Base-by-base conservation (phyloP, 108 stramenopile species). In the Cafeteria roenbergensis region DNA sequence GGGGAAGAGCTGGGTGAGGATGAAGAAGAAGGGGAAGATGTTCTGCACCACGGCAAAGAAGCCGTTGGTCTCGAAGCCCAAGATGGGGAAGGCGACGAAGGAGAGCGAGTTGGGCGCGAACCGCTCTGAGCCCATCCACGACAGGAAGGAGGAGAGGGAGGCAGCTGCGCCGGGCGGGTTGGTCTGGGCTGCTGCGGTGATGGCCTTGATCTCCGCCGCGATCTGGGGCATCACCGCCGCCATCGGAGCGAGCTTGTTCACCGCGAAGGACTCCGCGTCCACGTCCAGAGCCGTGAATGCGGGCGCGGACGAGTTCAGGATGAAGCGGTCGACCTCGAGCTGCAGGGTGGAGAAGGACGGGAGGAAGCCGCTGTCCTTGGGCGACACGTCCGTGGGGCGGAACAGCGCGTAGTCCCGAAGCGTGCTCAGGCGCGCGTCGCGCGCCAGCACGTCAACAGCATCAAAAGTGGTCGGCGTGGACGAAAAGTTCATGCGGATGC, bases 1-100 rank as follows among this genome's bases (percentile, higher is more conserved):
- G 22, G 82, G 82, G 60, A 77, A 82, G 27, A 83, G 63, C 36
- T 78, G 76, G 3, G 78, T 73, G 35, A 83, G 70, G 73, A 83
- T 74, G 62, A 75, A 79, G 58, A 83, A 82, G n/a, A 83, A 28
- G 2, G 70, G 48, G 24, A 71, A 17, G 12, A 48, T 6, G 42
- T 48, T 17, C 42, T 6, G 17, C 17, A 48, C 42, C 42, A 48
- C 42, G 42, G 12, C 42, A 17, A 12, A 48, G 42, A 48, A 48
- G 42, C 17, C 42, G 42, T 48, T 48, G 6, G 6, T 6, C 12
- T 48, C 42, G 42, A 48, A 48, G 12, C 17, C 42, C 12, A 17
- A 48, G 42, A 48, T 48, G 17, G 42, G 42, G 42, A 48, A 48
- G 12, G 42, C 12, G 12, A 48, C 17, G 12, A 48, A 6, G 17